Percentiles rank a stretch among this genome's conserved stretches.
phyloP scores from a whole-genome alignment of 805 yeast genomes.

The Lachancea sp. region DNA sequence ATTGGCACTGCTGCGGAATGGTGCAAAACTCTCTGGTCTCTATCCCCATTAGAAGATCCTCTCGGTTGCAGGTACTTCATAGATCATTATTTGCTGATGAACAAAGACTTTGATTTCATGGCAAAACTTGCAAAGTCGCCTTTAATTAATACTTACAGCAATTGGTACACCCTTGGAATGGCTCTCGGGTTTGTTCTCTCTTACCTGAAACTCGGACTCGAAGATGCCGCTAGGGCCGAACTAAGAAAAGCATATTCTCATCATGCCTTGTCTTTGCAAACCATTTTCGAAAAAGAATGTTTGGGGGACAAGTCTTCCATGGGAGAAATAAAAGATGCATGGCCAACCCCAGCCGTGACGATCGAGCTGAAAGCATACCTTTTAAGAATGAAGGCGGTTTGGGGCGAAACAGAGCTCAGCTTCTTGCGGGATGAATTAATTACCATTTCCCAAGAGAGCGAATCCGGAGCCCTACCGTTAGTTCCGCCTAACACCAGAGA shows the following conservation, averaged over 20 bases:
- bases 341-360: constrained; percentile 17
- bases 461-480: constrained; percentile 8
- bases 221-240: constrained; percentile 41
- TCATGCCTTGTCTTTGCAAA: constrained; percentile 47
- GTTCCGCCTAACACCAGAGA: constrained; percentile 3
- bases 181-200: constrained; percentile 63
- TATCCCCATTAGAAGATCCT: constrained; percentile 77
- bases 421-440: constrained; percentile 44
- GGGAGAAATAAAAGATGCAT: constrained; percentile 9
- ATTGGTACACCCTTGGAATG: constrained; percentile 70
- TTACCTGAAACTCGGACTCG: constrained; percentile 39
- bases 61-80: constrained; percentile 77
- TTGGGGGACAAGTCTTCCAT: constrained; percentile 18
- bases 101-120: constrained; percentile 59
- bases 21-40: constrained; percentile 60
- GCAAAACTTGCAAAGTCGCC: constrained; percentile 52
- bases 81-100: constrained; percentile 66
- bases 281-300: constrained; percentile 21
- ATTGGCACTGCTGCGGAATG: constrained; percentile 70
- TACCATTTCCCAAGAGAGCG: constrained; percentile 16
- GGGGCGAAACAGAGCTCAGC: constrained; percentile 44
- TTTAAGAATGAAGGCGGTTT: constrained; percentile 47
- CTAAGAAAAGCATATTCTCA: constrained; percentile 45
- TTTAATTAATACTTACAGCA: constrained; percentile 47
- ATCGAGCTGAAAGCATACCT: constrained; percentile 49